These are phyloP conservation scores for Verbascum thapsus DNA, from an alignment of 257 asterid genomes.

Conservation along the genomic window DNA sequence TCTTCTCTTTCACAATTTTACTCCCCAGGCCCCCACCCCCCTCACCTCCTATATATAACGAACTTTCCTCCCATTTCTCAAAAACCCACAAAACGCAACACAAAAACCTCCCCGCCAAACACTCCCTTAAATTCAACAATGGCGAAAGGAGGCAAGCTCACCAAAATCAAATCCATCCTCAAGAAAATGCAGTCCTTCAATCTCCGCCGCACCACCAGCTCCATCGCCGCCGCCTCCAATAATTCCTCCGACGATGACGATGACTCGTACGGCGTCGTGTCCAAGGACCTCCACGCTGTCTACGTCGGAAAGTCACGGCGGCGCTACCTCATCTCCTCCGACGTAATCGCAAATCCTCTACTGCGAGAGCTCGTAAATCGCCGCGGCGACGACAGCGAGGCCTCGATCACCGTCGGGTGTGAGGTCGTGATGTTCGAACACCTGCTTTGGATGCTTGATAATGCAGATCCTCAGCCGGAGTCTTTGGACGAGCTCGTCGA, in stretches of 20 bases:
- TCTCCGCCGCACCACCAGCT: slow-evolving; percentile 52
- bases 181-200: slow-evolving; percentile 97
- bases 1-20: slow-evolving; percentile 4
- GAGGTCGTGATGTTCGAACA: slow-evolving; percentile 95
- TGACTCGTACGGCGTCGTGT: neutral
- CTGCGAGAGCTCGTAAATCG: slow-evolving; percentile 51
- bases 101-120: neutral
- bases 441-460: slow-evolving; percentile 78
- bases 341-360: slow-evolving; percentile 53
- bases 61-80: slow-evolving; percentile 31
- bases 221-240: slow-evolving; percentile 40
- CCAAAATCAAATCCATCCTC: slow-evolving; percentile 80
- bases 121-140: slow-evolving; percentile 32
- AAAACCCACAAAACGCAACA: slow-evolving; percentile 30
- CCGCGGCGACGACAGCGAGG: slow-evolving; percentile 25
- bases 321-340: slow-evolving; percentile 52
- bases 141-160: slow-evolving; percentile 87
- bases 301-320: slow-evolving; percentile 67
- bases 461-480: slow-evolving; percentile 88
- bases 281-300: slow-evolving; percentile 44
- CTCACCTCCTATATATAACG: slow-evolving; percentile 35
- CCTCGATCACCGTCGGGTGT: slow-evolving; percentile 59
- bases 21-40: slow-evolving; percentile 7
- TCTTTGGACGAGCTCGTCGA: slow-evolving; percentile 75
- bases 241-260: slow-evolving; percentile 23